Evolutionary conservation across 106 monocot species (phyloP).

Genomic region (Alisma plantagoaquatica): DNA sequence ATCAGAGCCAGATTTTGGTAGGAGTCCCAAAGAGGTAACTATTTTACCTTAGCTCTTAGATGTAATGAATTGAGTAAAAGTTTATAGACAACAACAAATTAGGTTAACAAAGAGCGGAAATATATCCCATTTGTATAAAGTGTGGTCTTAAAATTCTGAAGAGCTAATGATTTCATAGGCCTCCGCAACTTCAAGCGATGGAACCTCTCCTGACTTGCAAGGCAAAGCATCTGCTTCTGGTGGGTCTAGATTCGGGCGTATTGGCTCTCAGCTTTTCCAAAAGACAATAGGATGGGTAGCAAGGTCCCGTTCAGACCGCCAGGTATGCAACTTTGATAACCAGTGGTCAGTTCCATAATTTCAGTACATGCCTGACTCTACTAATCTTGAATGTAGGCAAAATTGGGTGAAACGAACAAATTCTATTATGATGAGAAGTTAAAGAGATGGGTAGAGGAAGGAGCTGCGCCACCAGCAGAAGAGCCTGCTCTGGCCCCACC

Average conservation of each 20-base stretch:
- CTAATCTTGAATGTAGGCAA: conserved; percentile 36
- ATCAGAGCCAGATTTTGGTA: conserved; percentile 90
- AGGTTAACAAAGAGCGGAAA: background rate
- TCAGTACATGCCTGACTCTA: background rate
- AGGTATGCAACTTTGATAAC: conserved; percentile 46
- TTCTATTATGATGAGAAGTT: conserved; percentile 98
- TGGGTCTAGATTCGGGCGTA: conserved; percentile 59
- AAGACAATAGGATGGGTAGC: conserved; percentile 94
- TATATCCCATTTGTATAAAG: background rate
- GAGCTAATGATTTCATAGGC: background rate
- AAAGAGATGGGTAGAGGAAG: conserved; percentile 98
- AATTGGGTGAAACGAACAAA: conserved; percentile 81
- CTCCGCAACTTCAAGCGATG: conserved; percentile 11
- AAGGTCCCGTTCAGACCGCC: conserved; percentile 46
- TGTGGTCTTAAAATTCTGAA: background rate
- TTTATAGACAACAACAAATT: background rate
- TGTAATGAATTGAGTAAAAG: background rate
- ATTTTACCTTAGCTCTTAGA: background rate
- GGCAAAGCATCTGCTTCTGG: conserved; percentile 31
- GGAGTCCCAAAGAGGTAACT: conserved; percentile 62
- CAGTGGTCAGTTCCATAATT: background rate
- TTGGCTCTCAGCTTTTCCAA: conserved; percentile 66
- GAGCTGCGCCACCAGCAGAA: conserved; percentile 52
- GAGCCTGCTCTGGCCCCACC: conserved; percentile 64
- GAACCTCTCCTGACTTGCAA: conserved; percentile 34